Evolutionary conservation across 2,329 filamentous ascomycete genomes (phyloP).

Genomic region (Phaeosphaeria sp.): DNA sequence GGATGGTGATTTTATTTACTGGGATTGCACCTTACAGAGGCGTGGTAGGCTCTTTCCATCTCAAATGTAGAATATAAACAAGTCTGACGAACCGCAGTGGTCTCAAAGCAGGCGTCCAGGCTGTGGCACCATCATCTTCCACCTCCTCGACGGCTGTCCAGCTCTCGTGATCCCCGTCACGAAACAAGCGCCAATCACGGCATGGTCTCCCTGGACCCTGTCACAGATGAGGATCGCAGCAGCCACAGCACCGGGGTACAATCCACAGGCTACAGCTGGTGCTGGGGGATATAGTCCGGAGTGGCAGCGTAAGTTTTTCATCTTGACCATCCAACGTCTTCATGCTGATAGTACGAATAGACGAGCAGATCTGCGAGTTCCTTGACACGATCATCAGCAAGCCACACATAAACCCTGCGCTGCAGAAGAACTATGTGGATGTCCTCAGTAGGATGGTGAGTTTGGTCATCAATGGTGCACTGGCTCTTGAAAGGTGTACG

Average conservation of each 20-base stretch:
- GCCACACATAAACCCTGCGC: conserved; percentile 26
- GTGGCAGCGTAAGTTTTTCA: conserved; percentile 24
- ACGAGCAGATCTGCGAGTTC: conserved; percentile 46
- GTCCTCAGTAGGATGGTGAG: conserved; percentile 43
- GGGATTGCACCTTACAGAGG: conserved; percentile 40
- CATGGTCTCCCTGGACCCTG: conserved; percentile 46
- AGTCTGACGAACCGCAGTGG: conserved; percentile 25
- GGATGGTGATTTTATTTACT: conserved; percentile 48
- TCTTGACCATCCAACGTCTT: neutral
- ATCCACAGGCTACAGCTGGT: conserved; percentile 1
- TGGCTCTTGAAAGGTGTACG: conserved; percentile 36
- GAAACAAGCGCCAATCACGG: conserved; percentile 33
- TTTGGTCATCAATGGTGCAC: conserved; percentile 48
- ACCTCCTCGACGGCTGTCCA: conserved; percentile 47
- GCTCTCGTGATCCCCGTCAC: conserved; percentile 47
- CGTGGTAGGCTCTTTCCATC: conserved; percentile 1
- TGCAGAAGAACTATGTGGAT: conserved; percentile 39
- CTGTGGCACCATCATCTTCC: conserved; percentile 46
- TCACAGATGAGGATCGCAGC: conserved; percentile 33
- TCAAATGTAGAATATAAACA: conserved; percentile 24
- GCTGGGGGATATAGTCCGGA: conserved; percentile 26
- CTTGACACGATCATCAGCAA: conserved; percentile 39
- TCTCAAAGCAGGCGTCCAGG: conserved; percentile 47
- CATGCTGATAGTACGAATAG: neutral
- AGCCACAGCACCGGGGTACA: conserved; percentile 7